These are phyloP conservation scores for Cordyceps cicadae DNA, from an alignment of 2,329 filamentous ascomycete species.

Conservation along the genomic window DNA sequence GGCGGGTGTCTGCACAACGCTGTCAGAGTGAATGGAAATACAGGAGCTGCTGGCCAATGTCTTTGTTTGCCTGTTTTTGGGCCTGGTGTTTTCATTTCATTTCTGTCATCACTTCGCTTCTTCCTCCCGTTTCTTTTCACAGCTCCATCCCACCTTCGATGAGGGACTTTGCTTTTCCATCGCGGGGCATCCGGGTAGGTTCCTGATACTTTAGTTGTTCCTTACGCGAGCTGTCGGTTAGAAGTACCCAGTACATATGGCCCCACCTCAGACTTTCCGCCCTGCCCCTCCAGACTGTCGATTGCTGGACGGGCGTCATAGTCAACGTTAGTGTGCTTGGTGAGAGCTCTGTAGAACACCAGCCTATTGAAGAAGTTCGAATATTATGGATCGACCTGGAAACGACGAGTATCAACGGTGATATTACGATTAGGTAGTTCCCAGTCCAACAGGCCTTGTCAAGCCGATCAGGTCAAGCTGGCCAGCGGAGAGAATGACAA, in stretches of 20 bases:
- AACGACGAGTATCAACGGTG: neutral
- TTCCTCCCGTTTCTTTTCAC: neutral
- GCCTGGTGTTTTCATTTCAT: neutral
- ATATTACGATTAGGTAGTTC: neutral
- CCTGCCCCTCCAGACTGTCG: constrained; percentile 8
- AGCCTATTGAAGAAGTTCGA: neutral
- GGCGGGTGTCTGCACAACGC: neutral
- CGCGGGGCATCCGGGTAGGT: constrained; percentile 15
- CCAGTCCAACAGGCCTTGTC: neutral
- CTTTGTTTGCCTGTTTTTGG: neutral
- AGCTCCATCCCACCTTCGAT: neutral
- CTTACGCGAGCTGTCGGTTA: neutral
- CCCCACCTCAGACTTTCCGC: constrained; percentile 13
- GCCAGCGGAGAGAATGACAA: too few relatives aligned
- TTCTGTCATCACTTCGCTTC: neutral
- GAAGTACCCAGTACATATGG: constrained; percentile 12
- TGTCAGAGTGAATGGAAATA: neutral
- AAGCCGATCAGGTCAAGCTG: too few relatives aligned
- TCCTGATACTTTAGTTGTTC: constrained; percentile 11
- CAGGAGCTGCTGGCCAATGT: neutral
- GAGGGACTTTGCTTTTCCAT: constrained; percentile 8
- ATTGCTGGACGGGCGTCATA: constrained; percentile 8
- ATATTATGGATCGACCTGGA: neutral
- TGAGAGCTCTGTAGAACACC: neutral
- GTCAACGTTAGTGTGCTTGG: neutral